Evolutionary conservation across 1,284 basidiomycete species (phyloP), one percentile per base, ranked within the genome.

Genomic region (Leccinum insolens): DNA sequence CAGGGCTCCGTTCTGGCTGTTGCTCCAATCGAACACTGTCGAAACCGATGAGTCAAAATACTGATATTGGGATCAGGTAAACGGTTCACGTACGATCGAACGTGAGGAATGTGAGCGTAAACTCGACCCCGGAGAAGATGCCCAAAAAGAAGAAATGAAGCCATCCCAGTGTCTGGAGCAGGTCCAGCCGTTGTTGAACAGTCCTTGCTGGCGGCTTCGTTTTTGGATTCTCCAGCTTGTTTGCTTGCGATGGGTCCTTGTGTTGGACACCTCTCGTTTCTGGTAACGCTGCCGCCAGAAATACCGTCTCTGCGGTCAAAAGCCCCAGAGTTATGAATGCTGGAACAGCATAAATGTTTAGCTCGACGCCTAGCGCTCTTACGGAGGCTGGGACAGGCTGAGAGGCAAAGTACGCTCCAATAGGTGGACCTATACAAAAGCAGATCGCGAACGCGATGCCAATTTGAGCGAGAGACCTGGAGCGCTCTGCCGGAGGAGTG

Each of bases 401-500:
- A 55, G 91, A 88, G 12, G 92, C 92, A 78, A 94, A 93, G 77
- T 93, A 93, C 8, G 91, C 93, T 58, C 92, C 92, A 69, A 94
- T 92, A 39, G 93, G 92, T 67, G 91, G 92, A 22, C 93, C 93
- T 62, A 93, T 90, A 80, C 92, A 88, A 81, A 97, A 97, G 77
- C 94, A 95, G 63, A 97, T 90, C 8, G 94, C 93, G 75, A 98
- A 98, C 1, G 96, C 95, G 65, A 97, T 94, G 17, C 96, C 95
- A 61, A 98, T 92, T 69, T 96, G 87, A 1, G 95, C 93, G n/a
- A 98, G 87, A 7, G 93, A 90, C 76, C 88, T 92, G 5, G 93
- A 91, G 28, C 95, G 89, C 61, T 90, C 91, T 15, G 85, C 85
- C 4, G 92, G 85, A 1, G 90, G 87, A 0, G 94, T 92, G 44